phyloP scores from a whole-genome alignment of 2,329 filamentous ascomycete species.

The Kalmusia sp. region DNA sequence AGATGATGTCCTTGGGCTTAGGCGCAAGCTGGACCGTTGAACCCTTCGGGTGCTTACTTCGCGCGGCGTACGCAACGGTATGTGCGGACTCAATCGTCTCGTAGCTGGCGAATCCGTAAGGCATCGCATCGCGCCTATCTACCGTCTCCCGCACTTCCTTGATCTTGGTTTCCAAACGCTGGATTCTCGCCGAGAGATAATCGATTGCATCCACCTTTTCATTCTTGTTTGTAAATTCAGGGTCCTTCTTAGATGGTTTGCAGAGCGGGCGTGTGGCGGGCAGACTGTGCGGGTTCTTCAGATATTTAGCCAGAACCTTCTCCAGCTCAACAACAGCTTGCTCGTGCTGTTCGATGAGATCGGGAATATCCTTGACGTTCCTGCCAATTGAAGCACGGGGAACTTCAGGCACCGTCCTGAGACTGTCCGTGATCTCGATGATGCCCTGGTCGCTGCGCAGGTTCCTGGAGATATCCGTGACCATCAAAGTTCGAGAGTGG shows the following conservation, averaged over 20 bases:
- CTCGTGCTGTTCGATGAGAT: conserved; percentile 84
- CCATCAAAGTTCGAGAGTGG: conserved; percentile 72
- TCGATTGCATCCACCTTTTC: conserved; percentile 93
- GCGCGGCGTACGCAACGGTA: conserved; percentile 80
- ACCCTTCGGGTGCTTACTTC: conserved; percentile 80
- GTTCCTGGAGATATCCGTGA: conserved; percentile 84
- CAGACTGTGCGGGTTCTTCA: conserved; percentile 83
- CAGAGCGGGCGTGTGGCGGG: conserved; percentile 80
- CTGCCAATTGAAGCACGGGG: conserved; percentile 84
- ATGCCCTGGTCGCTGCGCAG: conserved; percentile 85
- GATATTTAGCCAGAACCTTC: conserved; percentile 82
- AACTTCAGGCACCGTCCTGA: conserved; percentile 79
- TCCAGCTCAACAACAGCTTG: conserved; percentile 83
- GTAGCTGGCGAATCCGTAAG: conserved; percentile 95
- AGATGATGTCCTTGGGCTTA: conserved; percentile 89
- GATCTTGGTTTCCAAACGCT: conserved; percentile 81
- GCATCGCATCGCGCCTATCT: conserved; percentile 85
- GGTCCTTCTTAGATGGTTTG: conserved; percentile 79
- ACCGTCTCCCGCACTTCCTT: conserved; percentile 81
- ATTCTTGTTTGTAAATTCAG: conserved; percentile 64
- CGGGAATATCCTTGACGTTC: conserved; percentile 89
- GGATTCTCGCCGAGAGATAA: conserved; percentile 86
- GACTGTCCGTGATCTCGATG: conserved; percentile 78
- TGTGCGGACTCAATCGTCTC: conserved; percentile 88
- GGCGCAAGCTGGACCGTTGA: conserved; percentile 81